These are phyloP conservation scores for Ceratopteris richardii DNA, from an alignment of 75 land plant genomes.

Conservation along the genomic window DNA sequence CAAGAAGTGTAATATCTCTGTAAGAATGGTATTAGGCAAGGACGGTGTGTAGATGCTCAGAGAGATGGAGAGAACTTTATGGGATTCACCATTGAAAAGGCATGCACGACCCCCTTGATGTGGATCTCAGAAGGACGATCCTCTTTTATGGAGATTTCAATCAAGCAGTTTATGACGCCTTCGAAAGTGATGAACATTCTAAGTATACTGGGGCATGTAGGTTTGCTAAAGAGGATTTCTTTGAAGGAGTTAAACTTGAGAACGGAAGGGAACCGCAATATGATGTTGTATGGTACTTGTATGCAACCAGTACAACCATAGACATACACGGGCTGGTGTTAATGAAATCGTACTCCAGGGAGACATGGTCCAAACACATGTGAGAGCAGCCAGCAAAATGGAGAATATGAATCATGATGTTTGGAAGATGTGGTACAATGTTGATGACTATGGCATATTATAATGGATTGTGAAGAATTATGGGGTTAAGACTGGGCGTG, in stretches of 20 bases:
- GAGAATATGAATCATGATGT: too few species aligned
- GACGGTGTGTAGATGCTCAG: not conserved
- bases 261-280: slow-evolving; percentile 18
- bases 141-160: slow-evolving; percentile 56
- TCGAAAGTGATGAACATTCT: slow-evolving; percentile 49
- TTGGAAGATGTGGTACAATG: too few species aligned
- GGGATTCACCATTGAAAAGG: slow-evolving; percentile 50
- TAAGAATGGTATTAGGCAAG: too few species aligned
- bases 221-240: slow-evolving; percentile 43
- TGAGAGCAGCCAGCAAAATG: too few species aligned
- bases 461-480: too few species aligned
- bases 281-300: slow-evolving; percentile 39
- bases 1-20: too few species aligned
- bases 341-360: slow-evolving; percentile 40
- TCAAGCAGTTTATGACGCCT: slow-evolving; percentile 63
- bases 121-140: slow-evolving; percentile 40
- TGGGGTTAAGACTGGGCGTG: too few species aligned
- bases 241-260: slow-evolving; percentile 41
- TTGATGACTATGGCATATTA: too few species aligned
- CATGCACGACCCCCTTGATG: slow-evolving; percentile 53
- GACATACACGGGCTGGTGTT: slow-evolving; percentile 23
- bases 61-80: slow-evolving; percentile 41
- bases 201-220: slow-evolving; percentile 45
- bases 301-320: slow-evolving; percentile 54
- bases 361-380: slow-evolving; percentile 59